A percentile compares a stretch with the other conserved stretches of the same genome.
phyloP scores from a whole-genome alignment of 805 yeast genomes.

The Clavispora santaluciae region DNA sequence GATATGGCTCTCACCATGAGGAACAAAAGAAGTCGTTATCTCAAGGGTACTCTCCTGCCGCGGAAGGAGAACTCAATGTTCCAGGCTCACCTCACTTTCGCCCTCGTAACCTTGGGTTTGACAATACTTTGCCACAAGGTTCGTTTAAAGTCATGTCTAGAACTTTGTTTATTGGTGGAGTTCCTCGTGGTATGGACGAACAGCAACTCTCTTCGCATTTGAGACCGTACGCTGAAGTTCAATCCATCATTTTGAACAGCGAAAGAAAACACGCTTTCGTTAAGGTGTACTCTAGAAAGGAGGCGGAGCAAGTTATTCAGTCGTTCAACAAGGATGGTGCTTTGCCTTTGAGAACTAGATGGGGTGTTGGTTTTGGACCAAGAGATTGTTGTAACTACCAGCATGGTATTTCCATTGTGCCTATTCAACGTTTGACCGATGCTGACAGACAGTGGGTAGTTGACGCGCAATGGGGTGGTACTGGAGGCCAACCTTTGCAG shows the following conservation, averaged over 20 bases:
- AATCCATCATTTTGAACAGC: slow-evolving; percentile 78
- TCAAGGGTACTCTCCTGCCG: slow-evolving; percentile 19
- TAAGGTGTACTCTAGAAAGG: slow-evolving; percentile 84
- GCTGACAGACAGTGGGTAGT: slow-evolving; percentile 90
- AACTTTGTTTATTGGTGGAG: slow-evolving; percentile 92
- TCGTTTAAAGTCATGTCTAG: slow-evolving; percentile 80
- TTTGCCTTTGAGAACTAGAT: slow-evolving; percentile 72
- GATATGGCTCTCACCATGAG: slow-evolving; percentile 1
- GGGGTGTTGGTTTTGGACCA: slow-evolving; percentile 99
- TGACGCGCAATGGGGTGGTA: slow-evolving; percentile 94
- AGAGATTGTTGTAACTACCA: slow-evolving; percentile 96
- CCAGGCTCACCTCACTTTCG: slow-evolving; percentile 75
- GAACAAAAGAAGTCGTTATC: slow-evolving; percentile 1
- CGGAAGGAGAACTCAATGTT: slow-evolving; percentile 57
- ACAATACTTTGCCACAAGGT: slow-evolving; percentile 69
- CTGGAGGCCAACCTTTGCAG: slow-evolving; percentile 78
- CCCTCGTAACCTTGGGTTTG: slow-evolving; percentile 67
- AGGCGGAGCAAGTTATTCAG: slow-evolving; percentile 79
- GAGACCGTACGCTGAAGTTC: slow-evolving; percentile 87
- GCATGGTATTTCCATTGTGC: slow-evolving; percentile 83
- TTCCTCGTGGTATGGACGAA: slow-evolving; percentile 79
- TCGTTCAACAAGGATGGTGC: slow-evolving; percentile 67
- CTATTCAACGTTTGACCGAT: slow-evolving; percentile 83
- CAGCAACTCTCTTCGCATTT: slow-evolving; percentile 62
- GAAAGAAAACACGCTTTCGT: slow-evolving; percentile 96